Percentiles rank a stretch among this genome's conserved stretches.
Conservation (phyloP, 2,329 filamentous ascomycete species). For the Hymenotorrendiella dingleyae region DNA sequence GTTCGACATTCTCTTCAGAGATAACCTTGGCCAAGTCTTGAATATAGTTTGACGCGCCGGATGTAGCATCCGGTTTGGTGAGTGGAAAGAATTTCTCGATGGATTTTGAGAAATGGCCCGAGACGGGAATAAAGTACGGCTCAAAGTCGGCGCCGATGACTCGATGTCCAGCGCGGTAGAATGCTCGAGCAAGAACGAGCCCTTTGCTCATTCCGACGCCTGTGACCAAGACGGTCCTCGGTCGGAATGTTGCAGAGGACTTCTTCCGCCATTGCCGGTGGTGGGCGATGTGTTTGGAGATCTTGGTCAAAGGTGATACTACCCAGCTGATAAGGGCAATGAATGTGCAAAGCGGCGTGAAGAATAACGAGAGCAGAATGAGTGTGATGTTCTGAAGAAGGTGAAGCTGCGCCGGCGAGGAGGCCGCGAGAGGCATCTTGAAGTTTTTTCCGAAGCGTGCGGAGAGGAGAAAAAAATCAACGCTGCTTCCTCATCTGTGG, state of each 20-base stretch:
- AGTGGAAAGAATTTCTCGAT: conserved; percentile 14
- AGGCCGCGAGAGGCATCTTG: conserved; percentile 12
- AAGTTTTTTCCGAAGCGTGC: no score
- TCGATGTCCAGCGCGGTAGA: conserved; percentile 58
- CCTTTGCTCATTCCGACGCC: conserved; percentile 69
- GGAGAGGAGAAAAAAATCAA: background rate
- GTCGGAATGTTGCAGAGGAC: conserved; percentile 20
- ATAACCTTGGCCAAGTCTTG: conserved; percentile 4
- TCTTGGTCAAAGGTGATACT: conserved; percentile 7
- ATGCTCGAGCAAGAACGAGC: conserved; percentile 57
- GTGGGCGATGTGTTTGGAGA: conserved; percentile 7
- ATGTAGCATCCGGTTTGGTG: background rate
- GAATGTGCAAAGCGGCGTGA: conserved; percentile 20
- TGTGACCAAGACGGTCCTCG: conserved; percentile 59
- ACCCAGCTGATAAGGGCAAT: conserved; percentile 11
- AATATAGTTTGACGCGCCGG: conserved; percentile 4
- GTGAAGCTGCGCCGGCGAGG: conserved; percentile 31
- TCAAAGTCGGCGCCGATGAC: conserved; percentile 67
- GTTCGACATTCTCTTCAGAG: conserved; percentile 3
- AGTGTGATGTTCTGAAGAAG: conserved; percentile 42
- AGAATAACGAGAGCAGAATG: conserved; percentile 26
- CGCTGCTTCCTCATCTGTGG: background rate
- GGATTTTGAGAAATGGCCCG: conserved; percentile 18
- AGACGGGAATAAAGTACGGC: conserved; percentile 18
- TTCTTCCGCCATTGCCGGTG: conserved; percentile 15